These are phyloP conservation scores for Aquanectria penicillioides DNA, from an alignment of 2,329 filamentous ascomycete genomes.

Conservation along the genomic window DNA sequence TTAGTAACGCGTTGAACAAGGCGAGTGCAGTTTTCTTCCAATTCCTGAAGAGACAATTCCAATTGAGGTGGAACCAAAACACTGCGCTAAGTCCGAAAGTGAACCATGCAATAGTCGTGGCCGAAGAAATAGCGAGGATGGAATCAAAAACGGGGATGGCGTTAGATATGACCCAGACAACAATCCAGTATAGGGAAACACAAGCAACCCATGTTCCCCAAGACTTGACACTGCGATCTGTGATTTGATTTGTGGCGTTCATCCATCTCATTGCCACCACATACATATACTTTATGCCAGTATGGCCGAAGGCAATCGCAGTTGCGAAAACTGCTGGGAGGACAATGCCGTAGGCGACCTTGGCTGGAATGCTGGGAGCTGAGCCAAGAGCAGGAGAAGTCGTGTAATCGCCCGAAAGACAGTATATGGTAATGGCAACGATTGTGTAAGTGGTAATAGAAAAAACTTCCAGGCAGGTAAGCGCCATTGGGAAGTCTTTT, in stretches of 20 bases:
- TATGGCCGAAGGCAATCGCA: conserved; percentile 45
- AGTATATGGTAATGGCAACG: conserved; percentile 46
- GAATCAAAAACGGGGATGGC: conserved; percentile 50
- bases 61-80: conserved; percentile 49
- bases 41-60: conserved; percentile 31
- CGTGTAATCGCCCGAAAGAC: conserved; percentile 44
- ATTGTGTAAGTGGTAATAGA: conserved; percentile 47
- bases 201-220: conserved; percentile 48
- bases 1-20: conserved; percentile 41
- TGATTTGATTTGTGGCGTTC: conserved; percentile 45
- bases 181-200: conserved; percentile 45
- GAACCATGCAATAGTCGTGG: conserved; percentile 49
- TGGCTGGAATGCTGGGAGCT: conserved; percentile 44
- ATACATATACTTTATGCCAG: conserved; percentile 47
- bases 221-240: conserved; percentile 43
- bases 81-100: conserved; percentile 48
- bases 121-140: conserved; percentile 48
- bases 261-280: conserved; percentile 45
- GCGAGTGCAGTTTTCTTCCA: conserved; percentile 35
- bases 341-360: conserved; percentile 45
- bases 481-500: conserved; percentile 44
- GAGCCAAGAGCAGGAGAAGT: conserved; percentile 48
- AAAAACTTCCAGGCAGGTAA: conserved; percentile 46
- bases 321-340: conserved; percentile 45
- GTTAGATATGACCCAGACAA: conserved; percentile 47